Evolutionary conservation across 257 asterid genomes (phyloP), one percentile per base, ranked within the genome.

Genomic region (Dorcoceras hygrometricum): DNA sequence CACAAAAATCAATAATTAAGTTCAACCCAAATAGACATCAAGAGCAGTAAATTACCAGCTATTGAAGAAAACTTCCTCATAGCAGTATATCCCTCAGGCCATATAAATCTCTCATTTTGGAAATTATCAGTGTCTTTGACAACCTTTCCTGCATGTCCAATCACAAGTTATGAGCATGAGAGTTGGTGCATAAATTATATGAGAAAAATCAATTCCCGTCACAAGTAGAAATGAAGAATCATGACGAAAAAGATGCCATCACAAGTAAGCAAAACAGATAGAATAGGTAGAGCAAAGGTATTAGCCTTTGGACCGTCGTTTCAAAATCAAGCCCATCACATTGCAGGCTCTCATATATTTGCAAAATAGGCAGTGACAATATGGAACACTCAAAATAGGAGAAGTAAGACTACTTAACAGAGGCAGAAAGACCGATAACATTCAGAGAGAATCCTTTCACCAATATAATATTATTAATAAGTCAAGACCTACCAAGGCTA

Each of bases 31-130:
- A 25, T 48, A 58, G 71, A 66, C 55, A 29, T 32, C 54, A 28
- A 26, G 67, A 62, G 58, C 66, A 60, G 39, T 72, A 61, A 72
- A 53, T 74, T 75, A 90, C 97, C 96, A 76, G 78, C 69, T 59
- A 83, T 65, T 12, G 97, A 88, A 58, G 75, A 71, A 75, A 79
- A 91, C 81, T 65, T 84, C 77, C 97, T 82, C 80, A 78, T 77
- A 36, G 91, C 98, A 59, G 89, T 85, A 76, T 91, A 91, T 26
- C 98, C 98, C 70, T 84, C 98, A 3, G 96, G 95, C 95, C 95
- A 91, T 62, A 83, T 83, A 77, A 50, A 87, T 74, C 68, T 85
- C 72, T 87, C 98, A 72, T 89, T 84, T 63, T 75, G 95, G 80
- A 91, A 89, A 79, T 79, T 77, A 29, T 69, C 71, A 0, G 95